These are phyloP conservation scores for Clavulina sp. DNA, from an alignment of 768 basidiomycete genomes.

Conservation along the genomic window DNA sequence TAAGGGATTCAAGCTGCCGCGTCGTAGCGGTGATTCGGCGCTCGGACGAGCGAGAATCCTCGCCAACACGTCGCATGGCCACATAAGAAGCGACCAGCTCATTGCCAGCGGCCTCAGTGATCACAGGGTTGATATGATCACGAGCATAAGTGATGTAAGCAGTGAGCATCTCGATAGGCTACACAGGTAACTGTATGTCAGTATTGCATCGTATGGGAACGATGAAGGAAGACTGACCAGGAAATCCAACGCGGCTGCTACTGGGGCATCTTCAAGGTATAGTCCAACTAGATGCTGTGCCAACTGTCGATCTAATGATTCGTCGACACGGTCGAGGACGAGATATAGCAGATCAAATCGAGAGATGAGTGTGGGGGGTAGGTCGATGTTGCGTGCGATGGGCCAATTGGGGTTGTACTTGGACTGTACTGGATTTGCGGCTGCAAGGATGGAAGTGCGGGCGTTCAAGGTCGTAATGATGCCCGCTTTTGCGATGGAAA, in stretches of 20 bases:
- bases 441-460: conserved; percentile 51
- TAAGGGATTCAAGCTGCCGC: conserved; percentile 91
- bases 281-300: conserved; percentile 87
- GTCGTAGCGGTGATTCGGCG: conserved; percentile 97
- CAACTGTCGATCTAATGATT: conserved; percentile 62
- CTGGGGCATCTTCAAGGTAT: conserved; percentile 82
- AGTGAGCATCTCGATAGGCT: conserved; percentile 82
- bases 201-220: not conserved
- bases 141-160: conserved; percentile 92
- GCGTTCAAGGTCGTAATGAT: conserved; percentile 36
- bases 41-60: conserved; percentile 73
- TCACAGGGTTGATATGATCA: conserved; percentile 63
- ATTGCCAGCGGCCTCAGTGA: conserved; percentile 68
- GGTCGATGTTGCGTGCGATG: conserved; percentile 89
- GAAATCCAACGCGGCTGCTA: conserved; percentile 46
- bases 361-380: conserved; percentile 94
- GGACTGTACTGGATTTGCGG: conserved; percentile 91
- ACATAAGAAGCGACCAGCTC: conserved; percentile 85
- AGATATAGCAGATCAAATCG: conserved; percentile 94
- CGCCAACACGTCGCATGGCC: conserved; percentile 79
- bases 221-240: conserved; percentile 34
- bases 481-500: conserved; percentile 35
- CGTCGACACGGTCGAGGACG: conserved; percentile 88
- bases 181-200: not conserved
- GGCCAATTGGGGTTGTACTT: conserved; percentile 87